A percentile compares a stretch with the other conserved stretches of the same genome.
Evolutionary conservation across 345 rosid species (phyloP).

Genomic region (Boechera retrofracta): DNA sequence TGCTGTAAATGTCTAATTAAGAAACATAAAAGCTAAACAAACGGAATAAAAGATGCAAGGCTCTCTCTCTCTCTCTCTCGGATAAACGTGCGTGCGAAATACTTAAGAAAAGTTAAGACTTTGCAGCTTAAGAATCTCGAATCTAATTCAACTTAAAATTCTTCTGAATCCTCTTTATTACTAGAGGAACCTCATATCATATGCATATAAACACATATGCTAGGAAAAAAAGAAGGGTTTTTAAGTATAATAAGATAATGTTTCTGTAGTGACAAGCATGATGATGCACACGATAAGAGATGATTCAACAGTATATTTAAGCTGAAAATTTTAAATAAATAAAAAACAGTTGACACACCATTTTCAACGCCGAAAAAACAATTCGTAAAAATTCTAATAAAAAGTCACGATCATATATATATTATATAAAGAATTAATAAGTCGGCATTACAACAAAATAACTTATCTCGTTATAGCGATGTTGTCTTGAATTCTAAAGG

Average conservation of each 20-base stretch:
- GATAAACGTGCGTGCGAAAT: too few relatives aligned
- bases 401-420: slow-evolving; percentile 29
- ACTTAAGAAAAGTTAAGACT: neutral
- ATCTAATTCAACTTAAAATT: slow-evolving; percentile 3
- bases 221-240: neutral
- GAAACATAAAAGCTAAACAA: neutral
- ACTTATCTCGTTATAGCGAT: slow-evolving; percentile 23
- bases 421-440: slow-evolving; percentile 20
- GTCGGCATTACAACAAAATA: slow-evolving; percentile 35
- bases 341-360: slow-evolving; percentile 40
- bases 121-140: slow-evolving; percentile 4
- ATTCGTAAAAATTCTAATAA: slow-evolving; percentile 22
- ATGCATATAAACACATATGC: neutral
- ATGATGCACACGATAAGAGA: slow-evolving; percentile 40
- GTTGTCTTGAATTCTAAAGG: slow-evolving; percentile 23
- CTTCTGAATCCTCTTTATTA: neutral
- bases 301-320: slow-evolving; percentile 36
- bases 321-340: slow-evolving; percentile 33
- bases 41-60: too few relatives aligned
- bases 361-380: slow-evolving; percentile 32
- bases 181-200: neutral
- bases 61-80: too few relatives aligned
- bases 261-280: slow-evolving; percentile 46
- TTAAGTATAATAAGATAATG: slow-evolving; percentile 9
- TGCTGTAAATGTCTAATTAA: neutral